Conservation (phyloP, 169 alveolate genomes). For the Plasmodium knowlesi region DNA sequence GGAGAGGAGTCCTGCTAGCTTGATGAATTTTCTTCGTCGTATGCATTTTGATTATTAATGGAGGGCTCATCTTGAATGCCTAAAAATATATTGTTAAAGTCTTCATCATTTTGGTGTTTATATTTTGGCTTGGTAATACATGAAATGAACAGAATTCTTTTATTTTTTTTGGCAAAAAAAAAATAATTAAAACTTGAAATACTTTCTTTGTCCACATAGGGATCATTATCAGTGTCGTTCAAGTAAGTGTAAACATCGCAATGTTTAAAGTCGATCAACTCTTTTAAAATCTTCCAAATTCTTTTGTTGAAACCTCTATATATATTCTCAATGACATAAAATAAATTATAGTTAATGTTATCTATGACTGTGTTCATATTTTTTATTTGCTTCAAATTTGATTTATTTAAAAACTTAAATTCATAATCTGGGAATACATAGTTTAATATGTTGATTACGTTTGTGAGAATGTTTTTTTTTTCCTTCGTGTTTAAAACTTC, state of each 20-base stretch:
- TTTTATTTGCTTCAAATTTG: slow-evolving; percentile 80
- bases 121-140: slow-evolving; percentile 80
- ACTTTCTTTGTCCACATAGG: slow-evolving; percentile 79
- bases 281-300: slow-evolving; percentile 83
- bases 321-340: slow-evolving; percentile 78
- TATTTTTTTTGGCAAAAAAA: slow-evolving; percentile 81
- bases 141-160: slow-evolving; percentile 79
- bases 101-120: slow-evolving; percentile 64
- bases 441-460: slow-evolving; percentile 70
- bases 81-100: slow-evolving; percentile 43
- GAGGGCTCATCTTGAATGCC: slow-evolving; percentile 61
- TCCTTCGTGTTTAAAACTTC: slow-evolving; percentile 31
- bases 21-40: slow-evolving; percentile 34
- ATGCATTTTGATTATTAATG: slow-evolving; percentile 19
- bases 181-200: slow-evolving; percentile 84
- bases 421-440: slow-evolving; percentile 86
- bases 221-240: slow-evolving; percentile 81
- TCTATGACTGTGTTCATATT: slow-evolving; percentile 80
- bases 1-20: background rate
- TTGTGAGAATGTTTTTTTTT: slow-evolving; percentile 20
- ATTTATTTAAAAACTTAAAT: slow-evolving; percentile 77
- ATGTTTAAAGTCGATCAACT: slow-evolving; percentile 78
- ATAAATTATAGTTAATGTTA: slow-evolving; percentile 81
- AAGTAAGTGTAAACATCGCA: slow-evolving; percentile 83
- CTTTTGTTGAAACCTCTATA: slow-evolving; percentile 80